phyloP scores from a whole-genome alignment of 2,329 filamentous ascomycete species.

The Penicillium sp. region DNA sequence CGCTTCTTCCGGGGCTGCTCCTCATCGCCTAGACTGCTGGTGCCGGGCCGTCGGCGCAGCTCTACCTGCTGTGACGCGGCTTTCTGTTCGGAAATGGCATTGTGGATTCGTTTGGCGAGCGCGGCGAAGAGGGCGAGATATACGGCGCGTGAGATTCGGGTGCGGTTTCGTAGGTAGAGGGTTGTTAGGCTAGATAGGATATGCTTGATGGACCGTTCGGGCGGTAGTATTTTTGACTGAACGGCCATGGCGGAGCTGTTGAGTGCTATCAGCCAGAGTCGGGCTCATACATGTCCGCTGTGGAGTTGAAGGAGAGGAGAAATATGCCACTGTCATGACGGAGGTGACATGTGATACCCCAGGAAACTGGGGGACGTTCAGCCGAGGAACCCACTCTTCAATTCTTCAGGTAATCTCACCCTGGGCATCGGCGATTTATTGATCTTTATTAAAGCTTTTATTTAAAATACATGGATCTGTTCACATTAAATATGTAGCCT shows the following conservation, averaged over 20 bases:
- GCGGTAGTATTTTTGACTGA: slow-evolving; percentile 68
- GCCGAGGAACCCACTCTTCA: slow-evolving; percentile 17
- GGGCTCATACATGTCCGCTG: slow-evolving; percentile 18
- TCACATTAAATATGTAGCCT: background rate
- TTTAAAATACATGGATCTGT: background rate
- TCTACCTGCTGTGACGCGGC: slow-evolving; percentile 72
- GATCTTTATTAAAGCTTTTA: background rate
- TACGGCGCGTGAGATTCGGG: slow-evolving; percentile 75
- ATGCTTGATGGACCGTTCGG: slow-evolving; percentile 63
- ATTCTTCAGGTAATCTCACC: background rate
- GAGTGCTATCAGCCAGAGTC: slow-evolving; percentile 19
- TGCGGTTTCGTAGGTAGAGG: slow-evolving; percentile 76
- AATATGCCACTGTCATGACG: slow-evolving; percentile 9
- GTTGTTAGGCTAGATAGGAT: slow-evolving; percentile 65
- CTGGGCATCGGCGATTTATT: background rate
- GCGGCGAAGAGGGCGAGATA: slow-evolving; percentile 80
- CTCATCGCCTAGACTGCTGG: slow-evolving; percentile 37
- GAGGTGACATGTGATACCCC: slow-evolving; percentile 26
- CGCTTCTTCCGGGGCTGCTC: slow-evolving; percentile 60
- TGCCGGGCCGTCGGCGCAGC: slow-evolving; percentile 53
- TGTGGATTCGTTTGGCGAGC: slow-evolving; percentile 80
- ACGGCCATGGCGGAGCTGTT: slow-evolving; percentile 59
- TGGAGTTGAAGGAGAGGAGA: background rate
- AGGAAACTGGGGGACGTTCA: slow-evolving; percentile 20
- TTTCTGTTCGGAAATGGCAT: slow-evolving; percentile 91